Conservation (phyloP, 208 protist species). For the Wallacemonas collosoma region DNA sequence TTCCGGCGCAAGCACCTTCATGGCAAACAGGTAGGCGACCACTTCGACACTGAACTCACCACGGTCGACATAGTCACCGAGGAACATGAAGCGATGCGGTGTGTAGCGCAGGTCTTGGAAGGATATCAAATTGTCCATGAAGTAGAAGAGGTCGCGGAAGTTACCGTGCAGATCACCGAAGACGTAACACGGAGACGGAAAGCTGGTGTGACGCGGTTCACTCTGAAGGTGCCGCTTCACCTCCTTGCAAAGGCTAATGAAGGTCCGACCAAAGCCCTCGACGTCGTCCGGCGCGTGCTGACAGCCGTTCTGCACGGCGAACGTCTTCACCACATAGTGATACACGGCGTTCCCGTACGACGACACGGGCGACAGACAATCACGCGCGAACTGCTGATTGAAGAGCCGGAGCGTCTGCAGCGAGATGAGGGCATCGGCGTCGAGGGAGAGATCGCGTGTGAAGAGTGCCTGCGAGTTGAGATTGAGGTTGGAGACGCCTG, state of each 20-base stretch:
- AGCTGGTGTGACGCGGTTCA: conserved; percentile 70
- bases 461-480: conserved; percentile 44
- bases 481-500: conserved; percentile 49
- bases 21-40: conserved; percentile 90
- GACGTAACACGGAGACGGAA: conserved; percentile 91
- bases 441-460: conserved; percentile 65
- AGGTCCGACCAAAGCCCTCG: conserved; percentile 81
- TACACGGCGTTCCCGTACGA: conserved; percentile 80
- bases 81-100: conserved; percentile 95
- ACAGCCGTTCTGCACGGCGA: conserved; percentile 83
- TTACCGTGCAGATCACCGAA: conserved; percentile 96
- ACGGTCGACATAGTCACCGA: conserved; percentile 99
- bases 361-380: conserved; percentile 59
- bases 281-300: conserved; percentile 73
- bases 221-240: conserved; percentile 64
- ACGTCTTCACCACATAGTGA: conserved; percentile 88
- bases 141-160: conserved; percentile 94
- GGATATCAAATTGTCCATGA: conserved; percentile 90
- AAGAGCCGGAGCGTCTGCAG: conserved; percentile 76
- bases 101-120: conserved; percentile 93
- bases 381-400: conserved; percentile 62
- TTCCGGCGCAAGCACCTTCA: conserved; percentile 90
- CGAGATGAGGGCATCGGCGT: conserved; percentile 82
- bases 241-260: conserved; percentile 80
- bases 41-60: conserved; percentile 93